Percentiles rank a stretch among this genome's conserved stretches.
phyloP scores from a whole-genome alignment of 2,329 filamentous ascomycete genomes.

The Teratosphaeria zuluensis region DNA sequence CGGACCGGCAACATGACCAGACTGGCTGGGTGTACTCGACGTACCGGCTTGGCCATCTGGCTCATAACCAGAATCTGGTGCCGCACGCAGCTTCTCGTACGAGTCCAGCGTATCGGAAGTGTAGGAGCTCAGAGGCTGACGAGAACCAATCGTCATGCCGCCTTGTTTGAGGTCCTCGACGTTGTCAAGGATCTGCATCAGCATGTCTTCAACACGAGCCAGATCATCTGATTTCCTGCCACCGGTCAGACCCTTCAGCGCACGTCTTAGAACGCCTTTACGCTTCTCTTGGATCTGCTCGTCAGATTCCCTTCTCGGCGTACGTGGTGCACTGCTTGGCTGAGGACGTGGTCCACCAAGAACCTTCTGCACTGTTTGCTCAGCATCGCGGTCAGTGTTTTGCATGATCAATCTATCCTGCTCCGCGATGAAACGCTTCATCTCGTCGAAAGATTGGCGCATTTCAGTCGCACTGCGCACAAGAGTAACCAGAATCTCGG shows the following conservation, averaged over 20 bases:
- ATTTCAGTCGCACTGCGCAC: slow-evolving; percentile 93
- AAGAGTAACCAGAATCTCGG: slow-evolving; percentile 88
- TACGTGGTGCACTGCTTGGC: slow-evolving; percentile 54
- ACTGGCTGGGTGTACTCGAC: slow-evolving; percentile 64
- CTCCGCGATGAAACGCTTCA: slow-evolving; percentile 84
- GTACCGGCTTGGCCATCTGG: slow-evolving; percentile 72
- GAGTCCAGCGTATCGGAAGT: slow-evolving; percentile 48
- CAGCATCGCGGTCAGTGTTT: slow-evolving; percentile 77
- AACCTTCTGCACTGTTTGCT: slow-evolving; percentile 70
- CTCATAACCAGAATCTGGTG: slow-evolving; percentile 67
- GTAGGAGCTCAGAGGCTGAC: slow-evolving; percentile 16
- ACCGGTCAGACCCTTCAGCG: slow-evolving; percentile 74
- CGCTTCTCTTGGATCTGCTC: slow-evolving; percentile 60
- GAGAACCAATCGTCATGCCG: slow-evolving; percentile 9
- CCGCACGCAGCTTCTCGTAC: slow-evolving; percentile 60
- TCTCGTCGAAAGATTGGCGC: slow-evolving; percentile 90
- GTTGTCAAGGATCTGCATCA: slow-evolving; percentile 83
- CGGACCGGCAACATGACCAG: slow-evolving; percentile 51
- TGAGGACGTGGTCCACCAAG: slow-evolving; percentile 80
- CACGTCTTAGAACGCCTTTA: slow-evolving; percentile 85
- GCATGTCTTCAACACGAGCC: slow-evolving; percentile 35
- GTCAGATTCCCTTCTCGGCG: slow-evolving; percentile 41
- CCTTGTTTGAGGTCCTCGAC: slow-evolving; percentile 57
- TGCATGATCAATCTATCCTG: slow-evolving; percentile 85
- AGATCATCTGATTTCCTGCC: slow-evolving; percentile 74